phyloP scores from a whole-genome alignment of 1,284 basidiomycete species.

The Vanrija humicola region DNA sequence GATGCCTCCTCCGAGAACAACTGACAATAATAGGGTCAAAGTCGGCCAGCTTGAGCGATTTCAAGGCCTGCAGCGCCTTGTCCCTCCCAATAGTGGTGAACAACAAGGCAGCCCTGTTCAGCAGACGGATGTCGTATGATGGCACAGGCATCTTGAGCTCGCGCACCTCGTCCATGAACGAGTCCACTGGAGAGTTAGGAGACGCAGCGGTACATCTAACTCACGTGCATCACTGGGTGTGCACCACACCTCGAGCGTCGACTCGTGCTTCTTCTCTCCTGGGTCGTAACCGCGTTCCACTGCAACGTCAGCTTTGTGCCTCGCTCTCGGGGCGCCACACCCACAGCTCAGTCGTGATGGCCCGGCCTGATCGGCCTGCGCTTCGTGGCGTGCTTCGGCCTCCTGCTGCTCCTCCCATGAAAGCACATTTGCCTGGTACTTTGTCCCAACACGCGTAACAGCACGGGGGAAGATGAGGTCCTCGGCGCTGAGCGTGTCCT shows the following conservation, averaged over 20 bases:
- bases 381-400: slow-evolving; percentile 19
- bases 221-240: slow-evolving; percentile 36
- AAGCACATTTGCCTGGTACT: slow-evolving; percentile 66
- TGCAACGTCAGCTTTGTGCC: background rate
- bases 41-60: slow-evolving; percentile 24
- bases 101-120: slow-evolving; percentile 28
- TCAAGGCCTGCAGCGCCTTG: slow-evolving; percentile 28
- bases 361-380: slow-evolving; percentile 19
- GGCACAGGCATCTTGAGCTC: slow-evolving; percentile 33
- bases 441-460: slow-evolving; percentile 78
- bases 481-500: slow-evolving; percentile 88
- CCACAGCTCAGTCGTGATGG: slow-evolving; percentile 31
- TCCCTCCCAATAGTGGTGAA: slow-evolving; percentile 30
- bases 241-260: slow-evolving; percentile 30
- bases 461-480: slow-evolving; percentile 91
- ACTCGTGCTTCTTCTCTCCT: slow-evolving; percentile 34
- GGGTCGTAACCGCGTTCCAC: slow-evolving; percentile 39
- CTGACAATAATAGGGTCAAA: slow-evolving; percentile 36
- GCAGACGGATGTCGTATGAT: slow-evolving; percentile 33
- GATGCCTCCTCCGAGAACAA: background rate
- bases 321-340: background rate
- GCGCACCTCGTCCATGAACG: slow-evolving; percentile 35
- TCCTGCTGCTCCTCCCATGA: slow-evolving; percentile 45
- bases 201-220: background rate
- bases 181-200: slow-evolving; percentile 16